Evolutionary conservation across 1,284 basidiomycete species (phyloP).

Genomic region (Leccinum pachyderme): DNA sequence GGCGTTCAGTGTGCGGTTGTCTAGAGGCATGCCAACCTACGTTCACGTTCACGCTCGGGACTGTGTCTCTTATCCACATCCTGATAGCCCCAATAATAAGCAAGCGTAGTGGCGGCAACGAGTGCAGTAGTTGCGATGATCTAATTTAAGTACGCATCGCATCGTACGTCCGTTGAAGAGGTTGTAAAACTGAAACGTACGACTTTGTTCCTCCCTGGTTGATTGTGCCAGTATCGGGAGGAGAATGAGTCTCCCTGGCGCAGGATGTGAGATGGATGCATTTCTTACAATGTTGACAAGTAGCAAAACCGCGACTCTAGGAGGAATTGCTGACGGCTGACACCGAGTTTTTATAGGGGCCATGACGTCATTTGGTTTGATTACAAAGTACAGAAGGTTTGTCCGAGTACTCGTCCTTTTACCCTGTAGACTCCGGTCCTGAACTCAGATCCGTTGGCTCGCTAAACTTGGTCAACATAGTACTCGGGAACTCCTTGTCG

Average conservation of each 20-base stretch:
- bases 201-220: constrained; percentile 34
- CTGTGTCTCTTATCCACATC: constrained; percentile 33
- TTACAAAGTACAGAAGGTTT: background rate
- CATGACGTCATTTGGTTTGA: constrained; percentile 27
- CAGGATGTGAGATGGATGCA: constrained; percentile 26
- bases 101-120: constrained; percentile 31
- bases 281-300: constrained; percentile 3
- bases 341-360: constrained; percentile 23
- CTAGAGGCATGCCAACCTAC: background rate
- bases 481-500: constrained; percentile 2
- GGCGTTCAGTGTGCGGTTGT: background rate
- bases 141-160: constrained; percentile 8
- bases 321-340: constrained; percentile 17
- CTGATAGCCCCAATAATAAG: constrained; percentile 37
- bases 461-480: constrained; percentile 1
- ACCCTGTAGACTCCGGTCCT: constrained; percentile 1
- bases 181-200: constrained; percentile 17
- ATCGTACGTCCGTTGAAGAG: background rate
- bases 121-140: constrained; percentile 30
- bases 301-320: background rate
- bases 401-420: background rate
- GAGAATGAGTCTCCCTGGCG: constrained; percentile 28
- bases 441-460: background rate
- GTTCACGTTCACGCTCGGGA: constrained; percentile 22
- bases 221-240: constrained; percentile 34